phyloP scores from a whole-genome alignment of 768 basidiomycete species.

The Podaxis sp. region DNA sequence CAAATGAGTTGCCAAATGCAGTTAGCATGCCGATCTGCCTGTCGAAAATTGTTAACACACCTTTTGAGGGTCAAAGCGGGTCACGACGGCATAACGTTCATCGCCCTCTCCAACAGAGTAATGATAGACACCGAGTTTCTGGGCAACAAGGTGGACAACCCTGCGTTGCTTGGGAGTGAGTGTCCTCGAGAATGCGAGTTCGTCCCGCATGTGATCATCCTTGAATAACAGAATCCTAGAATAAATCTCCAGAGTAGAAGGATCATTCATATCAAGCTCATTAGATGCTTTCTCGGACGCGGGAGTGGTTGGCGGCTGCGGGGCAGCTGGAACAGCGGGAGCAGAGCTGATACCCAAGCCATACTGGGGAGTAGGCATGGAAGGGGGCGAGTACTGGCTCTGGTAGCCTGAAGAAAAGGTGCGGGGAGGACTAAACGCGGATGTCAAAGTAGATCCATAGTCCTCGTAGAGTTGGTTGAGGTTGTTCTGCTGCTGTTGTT shows the following conservation, averaged over 20 bases:
- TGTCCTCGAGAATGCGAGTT: constrained; percentile 92
- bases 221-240: constrained; percentile 96
- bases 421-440: constrained; percentile 67
- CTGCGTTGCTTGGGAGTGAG: constrained; percentile 83
- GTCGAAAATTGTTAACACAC: constrained; percentile 41
- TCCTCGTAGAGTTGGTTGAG: constrained; percentile 66
- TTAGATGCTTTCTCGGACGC: constrained; percentile 61
- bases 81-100: constrained; percentile 92
- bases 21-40: constrained; percentile 9
- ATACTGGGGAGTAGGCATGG: constrained; percentile 46
- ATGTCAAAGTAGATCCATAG: constrained; percentile 61
- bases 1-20: constrained; percentile 12
- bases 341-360: constrained; percentile 45
- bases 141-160: constrained; percentile 93
- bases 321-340: constrained; percentile 53
- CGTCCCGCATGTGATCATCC: constrained; percentile 95
- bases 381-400: constrained; percentile 68
- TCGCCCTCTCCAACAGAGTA: constrained; percentile 93
- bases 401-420: constrained; percentile 73
- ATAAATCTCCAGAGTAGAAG: constrained; percentile 94
- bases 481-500: constrained; percentile 48
- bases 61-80: constrained; percentile 82
- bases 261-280: constrained; percentile 95
- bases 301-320: constrained; percentile 57
- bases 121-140: constrained; percentile 94